These are phyloP conservation scores for Arthrinium phaeospermum DNA, from an alignment of 2,329 filamentous ascomycete genomes.

Conservation along the genomic window DNA sequence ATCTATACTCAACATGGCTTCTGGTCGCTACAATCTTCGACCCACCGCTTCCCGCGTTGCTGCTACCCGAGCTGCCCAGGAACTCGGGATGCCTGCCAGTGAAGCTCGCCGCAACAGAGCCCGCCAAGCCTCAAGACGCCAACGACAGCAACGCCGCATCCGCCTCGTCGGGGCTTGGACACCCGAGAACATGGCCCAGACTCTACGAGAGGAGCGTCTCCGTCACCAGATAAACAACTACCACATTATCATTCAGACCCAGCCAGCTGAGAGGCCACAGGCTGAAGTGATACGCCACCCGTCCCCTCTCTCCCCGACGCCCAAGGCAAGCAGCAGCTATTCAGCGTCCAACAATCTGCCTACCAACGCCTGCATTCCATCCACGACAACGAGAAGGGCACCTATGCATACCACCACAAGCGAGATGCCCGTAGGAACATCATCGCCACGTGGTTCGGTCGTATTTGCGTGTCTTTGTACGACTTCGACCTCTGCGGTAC, in stretches of 20 bases:
- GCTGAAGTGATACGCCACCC: background rate
- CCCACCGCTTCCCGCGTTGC: background rate
- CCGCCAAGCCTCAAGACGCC: background rate
- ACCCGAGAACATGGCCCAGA: conserved; percentile 8
- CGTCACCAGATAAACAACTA: background rate
- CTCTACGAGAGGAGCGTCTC: background rate
- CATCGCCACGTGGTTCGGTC: background rate
- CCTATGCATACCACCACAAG: background rate
- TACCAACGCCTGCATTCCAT: background rate
- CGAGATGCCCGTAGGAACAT: background rate
- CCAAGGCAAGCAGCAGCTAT: background rate
- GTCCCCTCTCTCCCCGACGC: background rate
- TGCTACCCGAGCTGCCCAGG: conserved; percentile 9
- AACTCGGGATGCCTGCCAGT: background rate
- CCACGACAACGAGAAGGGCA: background rate
- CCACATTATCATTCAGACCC: background rate
- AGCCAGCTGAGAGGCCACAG: background rate
- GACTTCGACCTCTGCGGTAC: background rate
- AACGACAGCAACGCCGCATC: background rate
- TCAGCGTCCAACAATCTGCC: background rate
- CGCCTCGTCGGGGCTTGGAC: background rate
- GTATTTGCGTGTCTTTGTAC: background rate
- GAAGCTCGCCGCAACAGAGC: background rate
- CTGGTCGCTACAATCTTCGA: background rate
- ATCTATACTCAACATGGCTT: background rate